A percentile compares a stretch with the other conserved stretches of the same genome.
Conservation (phyloP, 1,284 basidiomycete species). For the Rhodotorula sp. region DNA sequence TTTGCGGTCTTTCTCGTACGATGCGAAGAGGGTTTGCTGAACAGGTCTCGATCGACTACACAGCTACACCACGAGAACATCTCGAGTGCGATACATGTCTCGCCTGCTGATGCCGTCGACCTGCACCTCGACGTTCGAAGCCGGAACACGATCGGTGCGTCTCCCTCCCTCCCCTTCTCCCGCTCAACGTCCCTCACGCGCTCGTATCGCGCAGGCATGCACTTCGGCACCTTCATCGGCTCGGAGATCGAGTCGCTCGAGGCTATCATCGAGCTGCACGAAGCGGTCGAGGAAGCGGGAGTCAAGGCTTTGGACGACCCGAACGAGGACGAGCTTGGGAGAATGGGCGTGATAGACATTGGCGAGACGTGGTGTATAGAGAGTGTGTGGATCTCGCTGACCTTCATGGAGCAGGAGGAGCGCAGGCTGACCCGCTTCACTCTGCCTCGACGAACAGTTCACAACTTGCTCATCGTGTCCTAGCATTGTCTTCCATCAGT, state of each 20-base stretch:
- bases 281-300: slow-evolving; percentile 37
- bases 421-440: not conserved
- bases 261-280: slow-evolving; percentile 39
- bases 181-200: not conserved
- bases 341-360: slow-evolving; percentile 38
- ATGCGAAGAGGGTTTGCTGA: not conserved
- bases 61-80: slow-evolving; percentile 44
- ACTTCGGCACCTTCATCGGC: slow-evolving; percentile 45
- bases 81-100: slow-evolving; percentile 40
- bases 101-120: slow-evolving; percentile 44
- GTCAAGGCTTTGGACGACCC: slow-evolving; percentile 30
- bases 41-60: no score
- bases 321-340: slow-evolving; percentile 32
- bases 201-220: slow-evolving; percentile 29
- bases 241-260: slow-evolving; percentile 43
- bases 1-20: not conserved
- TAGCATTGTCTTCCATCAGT: not conserved
- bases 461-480: slow-evolving; percentile 22
- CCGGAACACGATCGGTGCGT: slow-evolving; percentile 41
- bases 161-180: not conserved
- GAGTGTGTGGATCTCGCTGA: slow-evolving; percentile 16
- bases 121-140: slow-evolving; percentile 45
- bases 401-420: not conserved
- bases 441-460: not conserved
- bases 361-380: slow-evolving; percentile 33